Evolutionary conservation across 805 yeast species (phyloP), one percentile per base, ranked within the genome.

Genomic region (Deakozyma indianensis): DNA sequence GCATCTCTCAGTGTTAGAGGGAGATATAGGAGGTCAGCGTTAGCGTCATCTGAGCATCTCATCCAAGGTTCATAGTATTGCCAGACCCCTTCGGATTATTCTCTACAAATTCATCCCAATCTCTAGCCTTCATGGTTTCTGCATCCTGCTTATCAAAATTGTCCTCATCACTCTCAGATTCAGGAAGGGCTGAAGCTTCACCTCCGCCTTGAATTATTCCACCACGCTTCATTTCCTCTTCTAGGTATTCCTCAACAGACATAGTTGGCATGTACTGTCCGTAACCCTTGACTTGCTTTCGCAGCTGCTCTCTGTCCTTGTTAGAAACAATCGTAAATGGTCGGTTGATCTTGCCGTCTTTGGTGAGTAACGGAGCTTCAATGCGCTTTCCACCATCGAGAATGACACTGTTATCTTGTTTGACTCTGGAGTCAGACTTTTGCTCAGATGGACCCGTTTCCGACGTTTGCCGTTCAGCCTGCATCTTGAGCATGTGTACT

Each of bases 101-200:
- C 50, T 92, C 98, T 41, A 78, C 78, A 69, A 90, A 92, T 49
- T 83, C 94, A 63, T 92, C 98, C 97, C 97, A 92, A 38, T 75
- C 73, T 47, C 98, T 71, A 46, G 80, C 77, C 56, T 83, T 78
- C 53, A 80, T 74, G 3, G 95, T 87, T 51, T 78, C 80, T 25
- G 56, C 55, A 52, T 82, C 85, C n/a, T 66, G 71, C 51, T 64
- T 69, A 21, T 72, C 79, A 22, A 69, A 66, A 50, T 81, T 75
- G 50, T 82, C 86, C 47, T 80, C 86, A 45, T 76, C 78, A 20
- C 64, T 67, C 35, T 71, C 73, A 3, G 68, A 69, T 57, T 61
- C 78, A 16, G 48, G 41, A 23, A 43, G 32, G 14, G 47, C 49
- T 1, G 48, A 44, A 1, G 45, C 50, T n/a, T 47, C 50, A 7